Conservation (phyloP, 192 early-diverging fungal genomes). For the Coemansia reversa region DNA sequence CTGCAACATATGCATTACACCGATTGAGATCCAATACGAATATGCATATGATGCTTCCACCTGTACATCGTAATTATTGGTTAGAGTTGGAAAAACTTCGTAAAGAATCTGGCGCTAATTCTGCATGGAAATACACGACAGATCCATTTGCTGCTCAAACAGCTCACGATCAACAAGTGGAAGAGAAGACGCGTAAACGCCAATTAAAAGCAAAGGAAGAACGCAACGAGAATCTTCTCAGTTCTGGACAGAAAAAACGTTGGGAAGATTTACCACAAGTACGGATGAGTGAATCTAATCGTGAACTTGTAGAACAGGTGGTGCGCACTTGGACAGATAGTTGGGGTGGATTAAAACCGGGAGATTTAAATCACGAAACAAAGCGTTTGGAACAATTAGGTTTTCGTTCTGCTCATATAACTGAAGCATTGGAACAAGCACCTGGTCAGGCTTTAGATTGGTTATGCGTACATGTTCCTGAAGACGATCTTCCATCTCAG, state of each 20-base stretch:
- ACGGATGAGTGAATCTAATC: slow-evolving; percentile 62
- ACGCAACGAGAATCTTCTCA: slow-evolving; percentile 38
- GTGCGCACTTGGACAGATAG: slow-evolving; percentile 56
- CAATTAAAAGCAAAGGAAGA: slow-evolving; percentile 18
- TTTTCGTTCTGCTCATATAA: slow-evolving; percentile 69
- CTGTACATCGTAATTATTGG: slow-evolving; percentile 73
- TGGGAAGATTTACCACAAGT: slow-evolving; percentile 61
- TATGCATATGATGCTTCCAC: slow-evolving; percentile 73
- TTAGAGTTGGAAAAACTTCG: slow-evolving; percentile 60
- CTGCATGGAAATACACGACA: slow-evolving; percentile 60
- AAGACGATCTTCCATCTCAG: slow-evolving; percentile 65
- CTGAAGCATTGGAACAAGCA: slow-evolving; percentile 69
- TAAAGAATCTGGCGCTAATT: slow-evolving; percentile 28
- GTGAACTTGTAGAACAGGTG: slow-evolving; percentile 63
- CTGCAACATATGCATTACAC: slow-evolving; percentile 78
- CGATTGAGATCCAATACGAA: slow-evolving; percentile 68
- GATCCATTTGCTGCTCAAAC: slow-evolving; percentile 78
- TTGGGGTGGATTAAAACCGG: slow-evolving; percentile 14
- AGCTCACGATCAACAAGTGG: slow-evolving; percentile 40
- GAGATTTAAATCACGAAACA: not conserved
- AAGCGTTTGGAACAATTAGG: slow-evolving; percentile 53
- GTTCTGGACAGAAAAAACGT: slow-evolving; percentile 4
- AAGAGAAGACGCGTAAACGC: not conserved
- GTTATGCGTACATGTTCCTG: slow-evolving; percentile 87
- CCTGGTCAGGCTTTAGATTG: slow-evolving; percentile 68